A percentile compares a stretch with the other conserved stretches of the same genome.
Conservation (phyloP, 495 filamentous ascomycete species). For the Halenospora varia region DNA sequence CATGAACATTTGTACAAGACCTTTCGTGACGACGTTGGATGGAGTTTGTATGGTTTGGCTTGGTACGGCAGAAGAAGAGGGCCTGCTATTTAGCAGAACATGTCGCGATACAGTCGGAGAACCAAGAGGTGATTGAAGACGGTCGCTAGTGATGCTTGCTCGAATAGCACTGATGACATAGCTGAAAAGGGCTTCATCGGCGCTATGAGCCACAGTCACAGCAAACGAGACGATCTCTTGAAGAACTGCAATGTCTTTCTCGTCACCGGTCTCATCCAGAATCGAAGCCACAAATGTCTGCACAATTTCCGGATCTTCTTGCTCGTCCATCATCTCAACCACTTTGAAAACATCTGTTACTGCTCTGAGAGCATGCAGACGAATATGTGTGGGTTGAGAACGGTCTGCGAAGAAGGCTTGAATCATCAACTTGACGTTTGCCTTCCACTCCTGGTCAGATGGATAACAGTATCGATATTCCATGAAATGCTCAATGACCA, state of each 20-base stretch:
- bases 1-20: slow-evolving; percentile 58
- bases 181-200: slow-evolving; percentile 46
- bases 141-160: slow-evolving; percentile 36
- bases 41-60: slow-evolving; percentile 34
- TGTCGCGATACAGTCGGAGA: slow-evolving; percentile 20
- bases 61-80: background rate
- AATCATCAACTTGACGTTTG: slow-evolving; percentile 57
- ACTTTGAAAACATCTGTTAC: slow-evolving; percentile 66
- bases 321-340: slow-evolving; percentile 47
- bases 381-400: slow-evolving; percentile 59
- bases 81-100: slow-evolving; percentile 6
- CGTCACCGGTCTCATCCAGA: slow-evolving; percentile 46
- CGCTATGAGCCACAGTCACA: slow-evolving; percentile 42
- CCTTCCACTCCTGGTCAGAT: slow-evolving; percentile 62
- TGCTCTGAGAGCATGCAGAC: slow-evolving; percentile 61
- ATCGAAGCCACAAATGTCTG: slow-evolving; percentile 39
- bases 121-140: slow-evolving; percentile 31
- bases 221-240: slow-evolving; percentile 47
- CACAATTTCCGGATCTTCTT: slow-evolving; percentile 42
- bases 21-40: slow-evolving; percentile 50
- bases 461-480: slow-evolving; percentile 67
- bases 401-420: slow-evolving; percentile 62
- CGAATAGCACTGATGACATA: slow-evolving; percentile 46
- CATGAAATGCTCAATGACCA: slow-evolving; percentile 55
- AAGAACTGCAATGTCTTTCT: slow-evolving; percentile 48